A percentile compares a stretch with the other conserved stretches of the same genome.
Evolutionary conservation across 2,329 filamentous ascomycete genomes (phyloP).

Genomic region (Ceratocystis ficicola): DNA sequence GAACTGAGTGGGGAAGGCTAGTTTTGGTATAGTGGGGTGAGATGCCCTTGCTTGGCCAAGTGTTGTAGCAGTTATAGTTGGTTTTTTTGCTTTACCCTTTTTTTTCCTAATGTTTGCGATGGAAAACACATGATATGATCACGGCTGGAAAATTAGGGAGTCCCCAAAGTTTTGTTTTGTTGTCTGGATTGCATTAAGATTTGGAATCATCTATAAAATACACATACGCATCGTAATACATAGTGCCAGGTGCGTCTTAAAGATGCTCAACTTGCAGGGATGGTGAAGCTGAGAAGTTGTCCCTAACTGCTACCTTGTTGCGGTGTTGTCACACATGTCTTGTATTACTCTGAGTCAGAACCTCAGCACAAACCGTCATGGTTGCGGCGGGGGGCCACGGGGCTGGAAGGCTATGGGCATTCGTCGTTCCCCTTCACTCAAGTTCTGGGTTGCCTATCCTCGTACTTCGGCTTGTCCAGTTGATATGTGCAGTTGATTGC

Average conservation of each 20-base stretch:
- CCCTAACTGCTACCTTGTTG: too few species aligned
- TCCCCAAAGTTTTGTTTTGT: neutral
- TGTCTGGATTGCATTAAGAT: neutral
- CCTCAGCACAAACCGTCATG: too few species aligned
- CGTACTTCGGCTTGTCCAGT: too few species aligned
- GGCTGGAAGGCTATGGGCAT: too few species aligned
- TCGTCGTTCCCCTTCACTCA: too few species aligned
- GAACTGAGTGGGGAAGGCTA: neutral
- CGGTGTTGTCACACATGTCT: too few species aligned
- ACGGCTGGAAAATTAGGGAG: constrained; percentile 4
- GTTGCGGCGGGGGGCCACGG: too few species aligned
- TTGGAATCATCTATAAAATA: neutral
- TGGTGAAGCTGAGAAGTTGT: too few species aligned
- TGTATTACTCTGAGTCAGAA: too few species aligned
- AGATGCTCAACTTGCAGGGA: neutral
- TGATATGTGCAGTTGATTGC: too few species aligned
- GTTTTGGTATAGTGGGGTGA: neutral
- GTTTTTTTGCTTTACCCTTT: neutral
- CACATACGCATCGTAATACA: neutral
- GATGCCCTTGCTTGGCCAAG: neutral
- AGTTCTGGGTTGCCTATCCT: too few species aligned
- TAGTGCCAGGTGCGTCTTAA: neutral
- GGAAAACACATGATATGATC: neutral
- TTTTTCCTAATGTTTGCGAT: neutral
- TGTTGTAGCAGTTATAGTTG: constrained; percentile 3